These are phyloP conservation scores for Ceratocystis cacaofunesta DNA, from an alignment of 2,329 filamentous ascomycete species.

Conservation along the genomic window DNA sequence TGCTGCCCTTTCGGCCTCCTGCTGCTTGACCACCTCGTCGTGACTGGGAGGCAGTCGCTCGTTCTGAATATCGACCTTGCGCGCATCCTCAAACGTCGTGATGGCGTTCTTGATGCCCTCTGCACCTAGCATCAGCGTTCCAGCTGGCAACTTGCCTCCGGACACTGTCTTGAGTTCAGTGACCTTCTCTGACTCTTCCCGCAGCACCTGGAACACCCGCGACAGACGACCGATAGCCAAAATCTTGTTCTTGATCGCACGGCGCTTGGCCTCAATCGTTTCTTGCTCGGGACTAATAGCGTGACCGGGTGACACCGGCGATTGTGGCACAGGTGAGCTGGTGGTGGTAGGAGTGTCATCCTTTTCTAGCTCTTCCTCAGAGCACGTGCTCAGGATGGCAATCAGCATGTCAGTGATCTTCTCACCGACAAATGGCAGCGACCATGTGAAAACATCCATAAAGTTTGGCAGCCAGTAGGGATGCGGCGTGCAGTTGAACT, in stretches of 20 bases:
- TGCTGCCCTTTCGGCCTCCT: conserved; percentile 63
- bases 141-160: conserved; percentile 80
- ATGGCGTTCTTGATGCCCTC: conserved; percentile 99
- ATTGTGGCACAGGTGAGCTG: conserved; percentile 50
- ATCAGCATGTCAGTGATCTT: conserved; percentile 99
- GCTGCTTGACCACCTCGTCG: conserved; percentile 76
- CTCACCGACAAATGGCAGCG: conserved; percentile 91
- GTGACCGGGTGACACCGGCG: conserved; percentile 42
- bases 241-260: conserved; percentile 99
- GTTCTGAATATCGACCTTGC: conserved; percentile 94
- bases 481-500: conserved; percentile 99
- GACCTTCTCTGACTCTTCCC: conserved; percentile 91
- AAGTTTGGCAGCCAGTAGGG: conserved; percentile 99
- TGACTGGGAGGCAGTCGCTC: conserved; percentile 83
- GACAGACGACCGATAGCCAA: conserved; percentile 91
- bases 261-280: conserved; percentile 82
- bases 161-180: conserved; percentile 96
- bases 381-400: conserved; percentile 93
- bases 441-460: conserved; percentile 99
- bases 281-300: conserved; percentile 29
- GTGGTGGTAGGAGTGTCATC: conserved; percentile 47
- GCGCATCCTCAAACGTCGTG: conserved; percentile 86
- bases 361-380: conserved; percentile 93
- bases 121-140: conserved; percentile 92
- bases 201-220: conserved; percentile 93